Evolutionary conservation across 202 grass and related monocot species (phyloP).

Genomic region (Dendrocalamus latiflorus): DNA sequence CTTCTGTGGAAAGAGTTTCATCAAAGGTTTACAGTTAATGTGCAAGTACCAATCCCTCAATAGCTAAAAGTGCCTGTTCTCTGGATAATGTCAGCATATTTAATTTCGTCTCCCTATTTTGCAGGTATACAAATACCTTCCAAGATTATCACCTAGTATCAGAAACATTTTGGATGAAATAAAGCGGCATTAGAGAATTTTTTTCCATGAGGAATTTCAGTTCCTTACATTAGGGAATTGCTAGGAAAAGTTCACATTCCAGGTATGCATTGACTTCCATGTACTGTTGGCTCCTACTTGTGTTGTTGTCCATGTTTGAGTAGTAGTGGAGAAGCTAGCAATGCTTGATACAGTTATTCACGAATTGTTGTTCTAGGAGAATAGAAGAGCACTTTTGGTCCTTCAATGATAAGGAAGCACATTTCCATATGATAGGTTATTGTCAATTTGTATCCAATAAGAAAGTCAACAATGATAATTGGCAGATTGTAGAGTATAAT

Average conservation of each 20-base stretch:
- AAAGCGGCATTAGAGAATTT: constrained; percentile 59
- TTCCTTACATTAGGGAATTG: constrained; percentile 11
- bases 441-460: not conserved
- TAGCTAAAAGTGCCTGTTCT: not conserved
- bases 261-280: constrained; percentile 29
- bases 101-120: constrained; percentile 25
- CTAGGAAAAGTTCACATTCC: constrained; percentile 12
- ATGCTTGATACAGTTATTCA: not conserved
- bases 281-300: not conserved
- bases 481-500: not conserved
- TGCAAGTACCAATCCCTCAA: not conserved
- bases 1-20: constrained; percentile 9
- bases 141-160: constrained; percentile 83
- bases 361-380: not conserved
- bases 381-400: not conserved
- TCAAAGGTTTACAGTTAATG: not conserved
- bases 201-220: constrained; percentile 13
- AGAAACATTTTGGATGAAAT: constrained; percentile 69
- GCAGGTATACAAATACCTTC: constrained; percentile 93
- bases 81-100: constrained; percentile 18
- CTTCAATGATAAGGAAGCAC: not conserved
- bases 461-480: not conserved
- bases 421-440: not conserved
- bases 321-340: not conserved
- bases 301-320: not conserved